Evolutionary conservation across 2,329 filamentous ascomycete species (phyloP).

Genomic region (Fusarium sp.): DNA sequence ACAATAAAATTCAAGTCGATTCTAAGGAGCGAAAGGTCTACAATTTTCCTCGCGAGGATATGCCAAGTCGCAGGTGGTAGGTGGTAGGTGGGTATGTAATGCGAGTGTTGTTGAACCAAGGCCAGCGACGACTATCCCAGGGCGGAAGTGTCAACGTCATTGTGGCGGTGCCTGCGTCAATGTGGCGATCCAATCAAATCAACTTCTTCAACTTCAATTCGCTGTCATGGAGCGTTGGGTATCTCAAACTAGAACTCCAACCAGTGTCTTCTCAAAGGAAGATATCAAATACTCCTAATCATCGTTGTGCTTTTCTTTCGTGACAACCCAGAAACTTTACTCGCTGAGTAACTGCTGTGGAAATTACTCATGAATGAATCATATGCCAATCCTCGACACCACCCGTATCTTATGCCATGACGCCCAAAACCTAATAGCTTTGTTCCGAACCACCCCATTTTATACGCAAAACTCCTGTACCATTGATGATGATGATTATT

Average conservation of each 20-base stretch:
- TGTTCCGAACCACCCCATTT: background rate
- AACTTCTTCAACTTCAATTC: slow-evolving; percentile 8
- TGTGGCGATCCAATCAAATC: slow-evolving; percentile 41
- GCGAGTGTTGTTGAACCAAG: slow-evolving; percentile 13
- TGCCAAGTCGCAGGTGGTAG: slow-evolving; percentile 17
- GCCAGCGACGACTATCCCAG: slow-evolving; percentile 17
- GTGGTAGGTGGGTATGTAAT: slow-evolving; percentile 20
- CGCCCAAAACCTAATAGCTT: slow-evolving; percentile 7
- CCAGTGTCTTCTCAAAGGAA: slow-evolving; percentile 14
- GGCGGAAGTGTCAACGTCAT: slow-evolving; percentile 53
- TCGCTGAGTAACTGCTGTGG: background rate
- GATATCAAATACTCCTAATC: slow-evolving; percentile 4
- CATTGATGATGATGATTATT: slow-evolving; percentile 16
- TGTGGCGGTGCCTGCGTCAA: slow-evolving; percentile 50
- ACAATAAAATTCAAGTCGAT: background rate
- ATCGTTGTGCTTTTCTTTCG: slow-evolving; percentile 16
- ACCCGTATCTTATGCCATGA: slow-evolving; percentile 2
- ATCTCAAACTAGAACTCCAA: slow-evolving; percentile 33
- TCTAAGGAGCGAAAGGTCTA: slow-evolving; percentile 15
- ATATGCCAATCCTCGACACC: background rate
- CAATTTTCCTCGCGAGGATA: background rate
- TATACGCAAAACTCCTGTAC: slow-evolving; percentile 3
- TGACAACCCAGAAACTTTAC: background rate
- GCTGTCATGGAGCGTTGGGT: slow-evolving; percentile 25
- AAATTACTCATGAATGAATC: background rate